Percentiles rank a stretch among this genome's conserved stretches.
Conservation (phyloP, 345 rosid species). For the Citrus australasica region DNA sequence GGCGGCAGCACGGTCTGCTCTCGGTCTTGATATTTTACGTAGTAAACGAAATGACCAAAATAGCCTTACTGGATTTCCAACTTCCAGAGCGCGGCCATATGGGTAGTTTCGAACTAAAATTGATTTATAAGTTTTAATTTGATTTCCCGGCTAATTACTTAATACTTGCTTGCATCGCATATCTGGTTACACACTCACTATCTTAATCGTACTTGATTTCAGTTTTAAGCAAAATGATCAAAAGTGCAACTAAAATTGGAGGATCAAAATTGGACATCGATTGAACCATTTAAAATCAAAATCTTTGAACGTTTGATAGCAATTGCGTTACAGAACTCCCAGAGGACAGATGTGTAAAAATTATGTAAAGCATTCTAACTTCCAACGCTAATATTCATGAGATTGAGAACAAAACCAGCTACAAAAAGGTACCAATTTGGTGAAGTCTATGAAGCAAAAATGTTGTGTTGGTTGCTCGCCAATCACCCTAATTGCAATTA, state of each 20-base stretch:
- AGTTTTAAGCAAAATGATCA: no score
- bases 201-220: no score
- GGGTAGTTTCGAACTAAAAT: neutral
- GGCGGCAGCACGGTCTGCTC: neutral
- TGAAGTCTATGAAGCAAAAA: neutral
- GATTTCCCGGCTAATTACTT: no score
- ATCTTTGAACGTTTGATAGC: neutral
- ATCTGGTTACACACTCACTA: no score
- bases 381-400: neutral
- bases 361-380: neutral
- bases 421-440: neutral
- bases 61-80: neutral
- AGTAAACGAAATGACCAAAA: neutral
- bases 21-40: neutral
- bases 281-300: neutral
- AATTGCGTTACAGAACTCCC: neutral
- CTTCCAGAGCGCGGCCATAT: fast-evolving
- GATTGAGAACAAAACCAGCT: neutral
- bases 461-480: neutral
- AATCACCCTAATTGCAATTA: neutral
- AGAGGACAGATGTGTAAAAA: neutral
- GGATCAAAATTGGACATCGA: no score
- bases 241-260: no score
- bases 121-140: no score
- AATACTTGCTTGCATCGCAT: no score